Evolutionary conservation across 768 basidiomycete genomes (phyloP).

Genomic region (Lentinula boryana): DNA sequence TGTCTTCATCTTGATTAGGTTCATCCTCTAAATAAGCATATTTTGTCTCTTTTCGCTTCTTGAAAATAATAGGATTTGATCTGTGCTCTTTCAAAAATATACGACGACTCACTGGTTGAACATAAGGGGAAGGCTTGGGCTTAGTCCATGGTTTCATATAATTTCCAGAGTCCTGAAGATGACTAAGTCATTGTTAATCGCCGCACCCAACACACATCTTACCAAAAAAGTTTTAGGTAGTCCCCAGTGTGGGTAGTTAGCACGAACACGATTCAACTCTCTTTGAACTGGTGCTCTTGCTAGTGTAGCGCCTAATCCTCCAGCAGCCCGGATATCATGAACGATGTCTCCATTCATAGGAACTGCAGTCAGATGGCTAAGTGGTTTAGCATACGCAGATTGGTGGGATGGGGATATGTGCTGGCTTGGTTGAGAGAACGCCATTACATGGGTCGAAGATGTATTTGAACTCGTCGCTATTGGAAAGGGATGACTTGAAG

Average conservation of each 20-base stretch:
- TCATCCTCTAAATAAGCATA: background rate
- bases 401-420: too few relatives aligned
- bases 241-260: background rate
- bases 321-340: background rate
- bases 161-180: background rate
- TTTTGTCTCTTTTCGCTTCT: background rate
- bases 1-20: background rate
- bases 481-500: too few relatives aligned
- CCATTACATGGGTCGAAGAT: too few relatives aligned
- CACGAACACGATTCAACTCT: background rate
- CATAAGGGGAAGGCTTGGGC: background rate
- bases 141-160: background rate
- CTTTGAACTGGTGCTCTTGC: background rate
- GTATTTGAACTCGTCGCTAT: too few relatives aligned
- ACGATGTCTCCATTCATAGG: background rate
- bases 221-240: background rate
- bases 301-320: background rate
- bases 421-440: too few relatives aligned
- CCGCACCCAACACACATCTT: background rate
- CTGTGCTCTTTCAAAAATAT: background rate
- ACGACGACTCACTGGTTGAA: background rate
- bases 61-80: background rate
- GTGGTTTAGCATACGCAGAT: too few relatives aligned
- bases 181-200: too few relatives aligned
- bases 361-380: background rate